These are phyloP conservation scores for Pneumocystis sp. DNA, from an alignment of 1,139 yeast genomes.

Conservation along the genomic window DNA sequence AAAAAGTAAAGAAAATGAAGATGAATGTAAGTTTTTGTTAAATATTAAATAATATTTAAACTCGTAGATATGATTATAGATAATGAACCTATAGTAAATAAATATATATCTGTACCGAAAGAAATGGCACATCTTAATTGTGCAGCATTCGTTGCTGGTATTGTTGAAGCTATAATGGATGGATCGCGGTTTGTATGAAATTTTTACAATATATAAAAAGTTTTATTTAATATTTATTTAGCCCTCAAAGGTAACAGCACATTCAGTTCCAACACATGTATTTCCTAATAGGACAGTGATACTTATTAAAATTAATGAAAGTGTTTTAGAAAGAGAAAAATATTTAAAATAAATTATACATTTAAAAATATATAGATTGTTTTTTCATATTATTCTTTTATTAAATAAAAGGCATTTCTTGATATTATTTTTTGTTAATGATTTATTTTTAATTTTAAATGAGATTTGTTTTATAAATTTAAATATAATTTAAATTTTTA, in stretches of 20 bases:
- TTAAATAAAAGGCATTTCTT: no score
- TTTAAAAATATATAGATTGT: neutral
- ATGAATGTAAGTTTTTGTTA: slow-evolving; percentile 46
- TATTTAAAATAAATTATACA: slow-evolving; percentile 9
- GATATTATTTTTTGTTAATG: no score
- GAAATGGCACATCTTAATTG: slow-evolving; percentile 70
- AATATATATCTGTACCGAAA: slow-evolving; percentile 63
- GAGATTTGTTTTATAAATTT: no score
- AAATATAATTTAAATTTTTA: no score
- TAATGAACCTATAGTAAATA: slow-evolving; percentile 59
- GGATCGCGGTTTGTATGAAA: slow-evolving; percentile 42
- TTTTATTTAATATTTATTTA: neutral
- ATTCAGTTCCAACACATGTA: slow-evolving; percentile 54
- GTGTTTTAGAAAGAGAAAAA: slow-evolving; percentile 18
- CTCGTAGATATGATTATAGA: slow-evolving; percentile 49
- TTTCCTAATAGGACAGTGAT: slow-evolving; percentile 66
- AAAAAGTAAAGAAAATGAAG: slow-evolving; percentile 63
- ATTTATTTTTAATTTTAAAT: no score
- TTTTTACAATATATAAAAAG: neutral
- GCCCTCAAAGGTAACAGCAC: slow-evolving; percentile 77
- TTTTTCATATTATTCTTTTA: no score
- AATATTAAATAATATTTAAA: neutral
- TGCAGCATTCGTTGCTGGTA: slow-evolving; percentile 79
- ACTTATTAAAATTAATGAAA: slow-evolving; percentile 47
- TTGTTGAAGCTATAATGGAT: slow-evolving; percentile 78